A percentile compares a stretch with the other conserved stretches of the same genome.
These are phyloP conservation scores for thale cress (Arabidopsis thaliana) DNA, from an alignment of 345 rosid species.

Conservation along the genomic window TAIR10.1 NC_003071.7:8419001-8419500, in stretches of 20 bases:
- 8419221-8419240: constrained; percentile 64
- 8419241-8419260: constrained; percentile 86
- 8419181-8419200: constrained; percentile 82
- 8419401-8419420: not conserved
- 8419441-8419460: not conserved
- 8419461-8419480: constrained; percentile 51
- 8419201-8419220: constrained; percentile 87
- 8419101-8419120: constrained; percentile 73
- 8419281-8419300: constrained; percentile 63
- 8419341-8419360: constrained; percentile 51
- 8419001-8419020: constrained; percentile 83
- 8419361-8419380: too few species aligned
- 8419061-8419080: constrained; percentile 88
- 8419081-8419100: constrained; percentile 72
- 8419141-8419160: constrained; percentile 77
- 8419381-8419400: too few species aligned
- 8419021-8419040: constrained; percentile 74
- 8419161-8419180: constrained; percentile 61
- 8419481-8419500: constrained; percentile 82
- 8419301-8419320: constrained; percentile 71
- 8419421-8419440: not conserved
- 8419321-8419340: constrained; percentile 93
- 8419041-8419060: constrained; percentile 79
- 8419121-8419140: constrained; percentile 63
- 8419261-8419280: constrained; percentile 87